Percentiles rank a stretch among this genome's conserved stretches.
These are phyloP conservation scores for Kentomonas sorsogonicus DNA, from an alignment of 208 protist genomes.

Conservation along the genomic window DNA sequence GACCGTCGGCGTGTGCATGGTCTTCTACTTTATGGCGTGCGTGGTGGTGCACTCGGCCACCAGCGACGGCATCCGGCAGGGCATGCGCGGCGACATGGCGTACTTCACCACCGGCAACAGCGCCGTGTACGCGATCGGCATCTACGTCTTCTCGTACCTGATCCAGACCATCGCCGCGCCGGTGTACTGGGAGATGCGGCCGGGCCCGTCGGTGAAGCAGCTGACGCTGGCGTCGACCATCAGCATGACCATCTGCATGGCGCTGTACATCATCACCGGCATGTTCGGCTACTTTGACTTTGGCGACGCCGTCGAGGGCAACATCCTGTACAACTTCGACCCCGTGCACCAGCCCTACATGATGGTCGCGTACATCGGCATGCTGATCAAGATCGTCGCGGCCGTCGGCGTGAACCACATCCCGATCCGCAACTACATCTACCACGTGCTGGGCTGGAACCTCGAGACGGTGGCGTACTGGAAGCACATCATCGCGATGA, in stretches of 20 bases:
- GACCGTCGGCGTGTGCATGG: conserved; percentile 49
- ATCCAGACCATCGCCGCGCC: conserved; percentile 59
- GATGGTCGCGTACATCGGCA: conserved; percentile 63
- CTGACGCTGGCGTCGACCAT: conserved; percentile 44
- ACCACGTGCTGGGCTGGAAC: conserved; percentile 52
- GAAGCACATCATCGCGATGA: conserved; percentile 45
- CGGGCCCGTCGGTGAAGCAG: conserved; percentile 22
- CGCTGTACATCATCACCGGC: conserved; percentile 62
- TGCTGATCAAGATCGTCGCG: conserved; percentile 62
- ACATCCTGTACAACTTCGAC: conserved; percentile 52
- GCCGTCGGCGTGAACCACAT: conserved; percentile 65
- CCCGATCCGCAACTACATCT: conserved; percentile 49
- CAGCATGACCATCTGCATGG: conserved; percentile 46
- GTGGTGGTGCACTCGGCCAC: conserved; percentile 48
- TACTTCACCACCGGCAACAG: conserved; percentile 44
- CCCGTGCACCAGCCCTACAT: conserved; percentile 50
- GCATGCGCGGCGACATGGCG: conserved; percentile 26
- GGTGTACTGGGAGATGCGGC: conserved; percentile 55
- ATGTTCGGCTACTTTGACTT: conserved; percentile 82
- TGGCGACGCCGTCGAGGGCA: conserved; percentile 31
- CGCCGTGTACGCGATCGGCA: conserved; percentile 48
- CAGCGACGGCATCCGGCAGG: conserved; percentile 27
- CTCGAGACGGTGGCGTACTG: conserved; percentile 62
- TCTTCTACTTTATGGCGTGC: conserved; percentile 62
- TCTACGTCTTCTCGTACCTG: conserved; percentile 72